A percentile compares a stretch with the other conserved stretches of the same genome.
These are phyloP conservation scores for Fusarium austroafricanum DNA, from an alignment of 2,329 filamentous ascomycete species.

Conservation along the genomic window DNA sequence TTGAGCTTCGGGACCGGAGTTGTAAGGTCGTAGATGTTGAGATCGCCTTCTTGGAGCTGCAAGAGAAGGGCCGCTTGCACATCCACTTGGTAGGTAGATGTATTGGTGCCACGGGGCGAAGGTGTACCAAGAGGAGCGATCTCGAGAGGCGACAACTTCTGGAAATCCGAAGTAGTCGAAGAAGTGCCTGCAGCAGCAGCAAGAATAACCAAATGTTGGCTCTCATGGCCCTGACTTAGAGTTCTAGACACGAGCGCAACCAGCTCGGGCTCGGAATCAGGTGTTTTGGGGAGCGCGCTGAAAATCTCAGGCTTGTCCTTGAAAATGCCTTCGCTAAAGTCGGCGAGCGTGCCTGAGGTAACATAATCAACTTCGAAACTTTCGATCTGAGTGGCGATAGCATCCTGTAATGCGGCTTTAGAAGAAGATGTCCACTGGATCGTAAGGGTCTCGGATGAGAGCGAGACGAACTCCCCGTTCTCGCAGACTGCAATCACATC, in stretches of 20 bases:
- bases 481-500: constrained; percentile 67
- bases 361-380: constrained; percentile 62
- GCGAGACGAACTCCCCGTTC: constrained; percentile 70
- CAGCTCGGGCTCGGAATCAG: constrained; percentile 62
- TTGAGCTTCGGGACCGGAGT: constrained; percentile 70
- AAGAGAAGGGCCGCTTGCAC: constrained; percentile 72
- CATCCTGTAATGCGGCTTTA: constrained; percentile 52
- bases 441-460: constrained; percentile 65
- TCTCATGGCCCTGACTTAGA: constrained; percentile 46
- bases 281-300: constrained; percentile 61
- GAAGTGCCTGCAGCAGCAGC: constrained; percentile 47
- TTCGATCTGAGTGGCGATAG: constrained; percentile 48
- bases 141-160: constrained; percentile 55
- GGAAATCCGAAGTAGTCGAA: constrained; percentile 44
- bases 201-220: constrained; percentile 50
- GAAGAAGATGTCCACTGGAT: constrained; percentile 52
- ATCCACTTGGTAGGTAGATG: constrained; percentile 66
- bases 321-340: constrained; percentile 66
- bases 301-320: constrained; percentile 65
- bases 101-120: constrained; percentile 20
- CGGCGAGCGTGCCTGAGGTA: constrained; percentile 57
- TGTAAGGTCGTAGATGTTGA: constrained; percentile 74
- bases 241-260: constrained; percentile 63
- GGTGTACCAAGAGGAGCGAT: constrained; percentile 52
- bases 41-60: constrained; percentile 63